Evolutionary conservation across 2,329 filamentous ascomycete species (phyloP), one percentile per base, ranked within the genome.

Genomic region (Pseudopithomyces chartarum): DNA sequence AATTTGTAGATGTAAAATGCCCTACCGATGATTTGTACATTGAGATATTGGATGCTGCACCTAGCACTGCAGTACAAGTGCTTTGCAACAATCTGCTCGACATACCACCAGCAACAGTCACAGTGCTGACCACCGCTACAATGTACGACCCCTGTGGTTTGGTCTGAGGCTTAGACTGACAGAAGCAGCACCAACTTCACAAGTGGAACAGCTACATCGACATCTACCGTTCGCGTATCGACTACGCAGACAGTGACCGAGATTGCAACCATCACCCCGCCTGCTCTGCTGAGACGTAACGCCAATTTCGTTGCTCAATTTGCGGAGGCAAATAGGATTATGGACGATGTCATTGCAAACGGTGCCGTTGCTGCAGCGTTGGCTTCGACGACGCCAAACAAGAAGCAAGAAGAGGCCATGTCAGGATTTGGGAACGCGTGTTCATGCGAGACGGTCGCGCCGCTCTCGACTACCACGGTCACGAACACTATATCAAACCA

Each of bases 41-140:
- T 44, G 49, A 60, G 8, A 52, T 67, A 13, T 49, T 72, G 22
- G 48, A 65, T 43, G 57, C 48, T 44, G 62, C 58, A 39, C 49
- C 55, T 0, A 34, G 42, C 10, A 39, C 53, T n/a, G 55, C 58
- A 15, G 55, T 63, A 22, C 56, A 65, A 26, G 63, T 46, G 11
- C 70, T 73, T 47, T 73, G 70, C 55, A 71, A 73, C 44, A 64
- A 59, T 48, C 67, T 62, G 62, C 61, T 74, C 34, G 65, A 57
- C n/a, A 62, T 72, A 5, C 52, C 52, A 7, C 66, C 70, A 22
- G 56, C 67, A 12, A 71, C 68, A 20, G 49, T 51, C 10, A 56
- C 59, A 10, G 49, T 61, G 6, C 65, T 69, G 12, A 52, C 58
- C 20, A 72, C 67, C 11, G 64, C 65, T 1, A 68, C 64, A 12